A percentile compares a stretch with the other conserved stretches of the same genome.
These are phyloP conservation scores for Leccinum imitatum DNA, from an alignment of 768 basidiomycete genomes.

Conservation along the genomic window DNA sequence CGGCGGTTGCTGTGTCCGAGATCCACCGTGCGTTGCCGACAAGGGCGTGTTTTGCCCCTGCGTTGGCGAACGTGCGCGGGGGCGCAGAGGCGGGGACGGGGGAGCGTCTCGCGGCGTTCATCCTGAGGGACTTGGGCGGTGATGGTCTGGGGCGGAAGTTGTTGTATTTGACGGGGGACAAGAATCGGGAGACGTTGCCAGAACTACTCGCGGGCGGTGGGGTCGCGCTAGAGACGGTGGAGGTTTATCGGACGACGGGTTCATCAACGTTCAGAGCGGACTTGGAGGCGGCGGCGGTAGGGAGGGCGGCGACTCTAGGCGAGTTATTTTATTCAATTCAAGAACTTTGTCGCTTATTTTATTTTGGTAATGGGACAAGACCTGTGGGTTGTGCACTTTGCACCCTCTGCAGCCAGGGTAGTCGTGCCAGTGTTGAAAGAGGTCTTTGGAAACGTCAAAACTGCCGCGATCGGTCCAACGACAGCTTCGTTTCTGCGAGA, in stretches of 20 bases:
- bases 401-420: constrained; percentile 67
- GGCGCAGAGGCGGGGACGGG: constrained; percentile 58
- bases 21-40: constrained; percentile 32
- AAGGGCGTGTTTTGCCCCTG: constrained; percentile 36
- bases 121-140: constrained; percentile 40
- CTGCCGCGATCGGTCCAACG: constrained; percentile 72
- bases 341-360: neutral
- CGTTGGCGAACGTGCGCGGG: constrained; percentile 39
- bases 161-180: constrained; percentile 84
- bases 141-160: constrained; percentile 30
- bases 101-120: constrained; percentile 65
- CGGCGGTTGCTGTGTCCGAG: constrained; percentile 37
- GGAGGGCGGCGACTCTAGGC: constrained; percentile 23
- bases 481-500: constrained; percentile 53
- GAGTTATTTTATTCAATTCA: constrained; percentile 9
- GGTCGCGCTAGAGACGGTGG: constrained; percentile 47
- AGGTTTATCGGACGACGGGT: constrained; percentile 71
- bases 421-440: constrained; percentile 50
- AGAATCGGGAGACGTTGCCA: constrained; percentile 71
- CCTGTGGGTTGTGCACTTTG: constrained; percentile 78
- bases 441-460: constrained; percentile 39
- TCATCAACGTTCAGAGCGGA: constrained; percentile 50
- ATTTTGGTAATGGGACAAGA: neutral
- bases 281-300: constrained; percentile 38
- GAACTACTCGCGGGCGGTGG: constrained; percentile 46